These are phyloP conservation scores for Spathaspora passalidarum DNA, from an alignment of 805 yeast species.

Conservation along the genomic window DNA sequence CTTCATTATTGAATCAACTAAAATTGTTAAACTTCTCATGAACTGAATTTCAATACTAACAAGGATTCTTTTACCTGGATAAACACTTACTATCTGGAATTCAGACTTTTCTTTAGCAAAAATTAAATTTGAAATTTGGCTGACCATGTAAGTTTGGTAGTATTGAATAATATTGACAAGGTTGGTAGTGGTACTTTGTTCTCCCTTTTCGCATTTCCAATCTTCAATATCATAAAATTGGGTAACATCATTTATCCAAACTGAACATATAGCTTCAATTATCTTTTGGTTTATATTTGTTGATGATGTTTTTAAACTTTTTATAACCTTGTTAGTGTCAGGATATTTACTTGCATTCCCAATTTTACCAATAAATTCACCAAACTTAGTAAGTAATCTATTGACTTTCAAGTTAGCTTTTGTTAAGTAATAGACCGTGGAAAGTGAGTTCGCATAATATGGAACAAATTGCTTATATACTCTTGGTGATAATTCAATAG, in stretches of 20 bases:
- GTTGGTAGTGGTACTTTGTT: conserved; percentile 26
- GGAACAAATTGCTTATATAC: conserved; percentile 37
- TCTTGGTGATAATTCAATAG: conserved; percentile 33
- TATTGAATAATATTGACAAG: conserved; percentile 32
- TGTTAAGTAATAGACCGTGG: conserved; percentile 34
- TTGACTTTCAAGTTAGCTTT: conserved; percentile 26
- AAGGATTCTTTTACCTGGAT: conserved; percentile 38
- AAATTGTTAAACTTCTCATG: conserved; percentile 40
- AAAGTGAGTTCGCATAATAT: conserved; percentile 37
- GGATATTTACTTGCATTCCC: conserved; percentile 30
- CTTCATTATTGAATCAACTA: conserved; percentile 41
- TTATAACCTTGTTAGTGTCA: conserved; percentile 37
- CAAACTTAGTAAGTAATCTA: conserved; percentile 27
- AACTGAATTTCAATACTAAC: conserved; percentile 44
- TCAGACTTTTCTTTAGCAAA: conserved; percentile 18
- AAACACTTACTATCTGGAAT: conserved; percentile 30
- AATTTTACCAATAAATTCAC: conserved; percentile 26
- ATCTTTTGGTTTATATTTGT: conserved; percentile 33
- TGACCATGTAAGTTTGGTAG: conserved; percentile 33
- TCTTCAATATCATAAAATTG: conserved; percentile 43
- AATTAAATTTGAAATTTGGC: conserved; percentile 25
- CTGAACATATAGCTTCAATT: conserved; percentile 40
- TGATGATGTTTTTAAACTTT: conserved; percentile 30
- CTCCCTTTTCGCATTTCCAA: conserved; percentile 28
- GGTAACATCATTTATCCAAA: conserved; percentile 45